A percentile compares a stretch with the other conserved stretches of the same genome.
These are phyloP conservation scores for Sporothrix humicola DNA, from an alignment of 2,329 filamentous ascomycete genomes.

Conservation along the genomic window DNA sequence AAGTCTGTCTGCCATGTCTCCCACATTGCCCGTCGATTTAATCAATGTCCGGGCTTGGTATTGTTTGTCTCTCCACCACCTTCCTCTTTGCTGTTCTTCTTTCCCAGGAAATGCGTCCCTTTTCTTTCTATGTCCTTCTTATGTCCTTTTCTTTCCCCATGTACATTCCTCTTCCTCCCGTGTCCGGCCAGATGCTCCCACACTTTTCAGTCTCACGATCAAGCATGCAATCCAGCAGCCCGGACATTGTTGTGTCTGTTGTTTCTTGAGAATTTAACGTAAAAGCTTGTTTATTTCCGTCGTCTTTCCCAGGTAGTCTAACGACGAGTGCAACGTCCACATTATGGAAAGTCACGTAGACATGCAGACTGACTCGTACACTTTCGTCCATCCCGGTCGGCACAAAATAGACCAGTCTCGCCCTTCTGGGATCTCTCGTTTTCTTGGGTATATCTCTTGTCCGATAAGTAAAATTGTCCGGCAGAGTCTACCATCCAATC, in stretches of 20 bases:
- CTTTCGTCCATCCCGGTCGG: not conserved
- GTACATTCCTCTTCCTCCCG: not conserved
- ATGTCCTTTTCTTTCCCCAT: not conserved
- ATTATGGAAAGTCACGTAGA: not conserved
- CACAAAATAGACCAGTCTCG: constrained; percentile 4
- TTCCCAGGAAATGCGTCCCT: not conserved
- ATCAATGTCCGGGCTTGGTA: constrained; percentile 26
- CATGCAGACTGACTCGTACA: not conserved
- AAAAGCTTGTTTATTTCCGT: not conserved
- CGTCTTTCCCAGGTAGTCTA: not conserved
- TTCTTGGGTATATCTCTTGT: not conserved
- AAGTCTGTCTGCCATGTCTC: not conserved
- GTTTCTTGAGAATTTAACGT: not conserved
- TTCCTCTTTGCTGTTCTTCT: not conserved
- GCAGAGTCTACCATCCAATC: no score
- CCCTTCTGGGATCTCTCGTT: not conserved
- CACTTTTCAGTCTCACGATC: not conserved
- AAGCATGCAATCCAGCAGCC: not conserved
- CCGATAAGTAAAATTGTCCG: not conserved
- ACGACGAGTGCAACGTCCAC: not conserved
- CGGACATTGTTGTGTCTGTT: not conserved
- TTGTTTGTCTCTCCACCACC: not conserved
- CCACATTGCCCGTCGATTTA: not conserved
- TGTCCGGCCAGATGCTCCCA: not conserved
- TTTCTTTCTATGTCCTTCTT: not conserved